Evolutionary conservation across 202 grass and related monocot species (phyloP), one percentile per base, ranked within the genome.

Genomic region (Schoenoplectus triqueter): DNA sequence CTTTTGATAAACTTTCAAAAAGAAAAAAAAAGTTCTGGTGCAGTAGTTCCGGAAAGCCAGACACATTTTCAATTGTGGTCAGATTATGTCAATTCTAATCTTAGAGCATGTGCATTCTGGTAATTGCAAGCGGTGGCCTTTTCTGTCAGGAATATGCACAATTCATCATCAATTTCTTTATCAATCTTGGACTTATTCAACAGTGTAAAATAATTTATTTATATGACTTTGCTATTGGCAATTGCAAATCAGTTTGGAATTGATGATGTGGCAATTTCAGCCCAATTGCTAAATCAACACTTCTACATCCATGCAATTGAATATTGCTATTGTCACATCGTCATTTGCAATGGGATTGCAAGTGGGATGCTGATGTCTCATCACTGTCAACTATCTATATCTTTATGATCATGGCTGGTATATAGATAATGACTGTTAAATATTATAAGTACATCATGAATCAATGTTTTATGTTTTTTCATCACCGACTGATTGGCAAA

Each of bases 1-100:
- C 11, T 59, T 78, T 57, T 78, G 52, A 31, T 31, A 21, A 49
- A 73, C 7, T 73, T 49, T 50, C 11, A 44, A 69, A 40, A 31
- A 40, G 64, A 66, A 66, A 66, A 31, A 31, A 31, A 31, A 31
- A 31, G 69, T 4, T 57, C 39, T n/a, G 4, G 22, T 57, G 20
- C 22, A 59, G 73, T 78, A 78, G 31, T 78, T 78, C 71, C 6
- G 52, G 52, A 59, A 78, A 39, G 13, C 50, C 52, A 78, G 13
- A 6, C 11, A 57, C 45, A 3, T 74, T 59, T 59, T 60, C 7
- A 31, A 31, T 31, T 31, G 31, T 31, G 31, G 31, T 31, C 31
- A 31, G 31, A 31, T 31, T 31, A 31, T 31, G 31, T 31, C 31
- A 31, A 31, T 78, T 78, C 52, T 78, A 61, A 78, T 78, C 13